A percentile compares a stretch with the other conserved stretches of the same genome.
phyloP scores from a whole-genome alignment of 176 grass and related monocot genomes.

The Calamus simplicifolius region DNA sequence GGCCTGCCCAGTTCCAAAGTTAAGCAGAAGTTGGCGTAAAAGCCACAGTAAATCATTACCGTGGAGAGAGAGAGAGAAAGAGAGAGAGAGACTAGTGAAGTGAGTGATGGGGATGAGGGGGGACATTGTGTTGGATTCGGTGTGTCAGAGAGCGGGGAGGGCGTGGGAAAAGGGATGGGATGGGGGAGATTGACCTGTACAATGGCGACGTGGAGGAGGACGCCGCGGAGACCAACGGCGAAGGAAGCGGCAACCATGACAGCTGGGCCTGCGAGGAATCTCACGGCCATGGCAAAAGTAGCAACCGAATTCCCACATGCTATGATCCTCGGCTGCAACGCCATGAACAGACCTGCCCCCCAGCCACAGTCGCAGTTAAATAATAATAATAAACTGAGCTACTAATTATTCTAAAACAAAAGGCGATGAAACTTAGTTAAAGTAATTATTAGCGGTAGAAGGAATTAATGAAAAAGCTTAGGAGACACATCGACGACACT shows the following conservation, averaged over 20 bases:
- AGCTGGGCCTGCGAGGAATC: conserved; percentile 81
- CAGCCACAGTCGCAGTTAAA: background rate
- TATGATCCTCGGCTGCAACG: conserved; percentile 96
- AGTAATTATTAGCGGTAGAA: too few species aligned
- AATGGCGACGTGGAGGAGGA: conserved; percentile 86
- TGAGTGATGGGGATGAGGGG: background rate
- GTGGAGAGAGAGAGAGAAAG: background rate
- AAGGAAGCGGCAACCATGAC: conserved; percentile 88
- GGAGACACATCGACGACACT: conserved; percentile 4
- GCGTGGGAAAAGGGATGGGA: background rate
- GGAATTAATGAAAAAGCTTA: background rate
- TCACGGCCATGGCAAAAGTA: conserved; percentile 76
- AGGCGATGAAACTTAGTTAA: too few species aligned
- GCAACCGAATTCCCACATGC: conserved; percentile 89
- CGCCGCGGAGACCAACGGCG: conserved; percentile 84
- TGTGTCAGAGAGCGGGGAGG: background rate
- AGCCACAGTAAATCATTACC: conserved; percentile 15
- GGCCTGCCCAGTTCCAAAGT: conserved; percentile 33
- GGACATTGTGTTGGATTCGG: too few species aligned
- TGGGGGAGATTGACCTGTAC: conserved; percentile 51
- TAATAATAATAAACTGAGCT: too few species aligned
- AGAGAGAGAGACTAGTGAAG: background rate
- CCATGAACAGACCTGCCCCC: conserved; percentile 85
- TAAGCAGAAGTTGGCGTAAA: conserved; percentile 6
- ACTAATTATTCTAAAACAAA: too few species aligned